These are phyloP conservation scores for Fusarium siculi DNA, from an alignment of 2,329 filamentous ascomycete species.

Conservation along the genomic window DNA sequence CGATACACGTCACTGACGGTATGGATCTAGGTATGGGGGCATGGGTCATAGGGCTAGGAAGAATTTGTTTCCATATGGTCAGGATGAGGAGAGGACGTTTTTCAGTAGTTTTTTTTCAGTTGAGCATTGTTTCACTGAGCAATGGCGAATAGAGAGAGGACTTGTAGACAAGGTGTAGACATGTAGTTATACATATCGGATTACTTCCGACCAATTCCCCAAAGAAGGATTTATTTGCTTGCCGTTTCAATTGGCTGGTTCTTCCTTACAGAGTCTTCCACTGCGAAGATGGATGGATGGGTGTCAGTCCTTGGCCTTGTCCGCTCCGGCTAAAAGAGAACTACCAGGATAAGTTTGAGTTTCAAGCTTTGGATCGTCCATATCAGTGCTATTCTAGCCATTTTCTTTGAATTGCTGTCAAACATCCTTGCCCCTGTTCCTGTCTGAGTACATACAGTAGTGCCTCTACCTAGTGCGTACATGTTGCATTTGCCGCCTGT, in stretches of 20 bases:
- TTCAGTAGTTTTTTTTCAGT: not conserved
- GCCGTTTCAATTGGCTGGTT: constrained; percentile 2
- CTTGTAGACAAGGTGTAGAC: not conserved
- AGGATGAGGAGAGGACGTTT: not conserved
- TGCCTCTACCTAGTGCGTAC: not conserved
- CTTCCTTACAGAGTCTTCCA: not conserved
- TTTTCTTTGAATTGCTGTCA: constrained; percentile 12
- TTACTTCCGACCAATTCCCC: constrained; percentile 12
- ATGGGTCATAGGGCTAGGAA: constrained; percentile 17
- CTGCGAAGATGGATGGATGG: constrained; percentile 20
- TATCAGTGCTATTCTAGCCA: not conserved
- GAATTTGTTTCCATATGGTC: constrained; percentile 1
- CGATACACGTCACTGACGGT: constrained; percentile 32
- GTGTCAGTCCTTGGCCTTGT: constrained; percentile 4
- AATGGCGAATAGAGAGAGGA: not conserved
- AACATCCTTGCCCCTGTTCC: constrained; percentile 18
- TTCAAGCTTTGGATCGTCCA: constrained; percentile 5
- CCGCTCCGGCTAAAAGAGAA: constrained; percentile 11
- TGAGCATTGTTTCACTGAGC: not conserved
- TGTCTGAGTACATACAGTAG: not conserved
- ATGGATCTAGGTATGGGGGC: constrained; percentile 22
- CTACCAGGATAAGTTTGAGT: not conserved
- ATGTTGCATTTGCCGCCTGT: constrained; percentile 10
- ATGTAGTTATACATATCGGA: constrained; percentile 2
- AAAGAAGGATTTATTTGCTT: not conserved